phyloP scores from a whole-genome alignment of 176 grass and related monocot species.

The Lolium rigidum region DNA sequence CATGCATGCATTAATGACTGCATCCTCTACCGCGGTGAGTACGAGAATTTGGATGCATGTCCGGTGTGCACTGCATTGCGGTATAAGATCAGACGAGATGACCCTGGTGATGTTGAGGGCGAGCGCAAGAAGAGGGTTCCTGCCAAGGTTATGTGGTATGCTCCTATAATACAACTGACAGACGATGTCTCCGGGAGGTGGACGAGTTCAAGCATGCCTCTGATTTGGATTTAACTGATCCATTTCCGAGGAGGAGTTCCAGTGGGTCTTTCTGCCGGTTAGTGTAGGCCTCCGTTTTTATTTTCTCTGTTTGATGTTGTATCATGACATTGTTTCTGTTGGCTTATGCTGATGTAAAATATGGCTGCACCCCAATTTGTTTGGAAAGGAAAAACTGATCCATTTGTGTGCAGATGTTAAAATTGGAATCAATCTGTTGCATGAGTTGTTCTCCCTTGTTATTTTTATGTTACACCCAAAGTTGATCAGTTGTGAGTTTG shows the following conservation, averaged over 20 bases:
- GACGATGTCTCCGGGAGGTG: neutral
- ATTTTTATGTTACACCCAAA: neutral
- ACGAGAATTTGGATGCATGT: too few species aligned
- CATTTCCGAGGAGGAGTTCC: neutral
- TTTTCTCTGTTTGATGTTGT: neutral
- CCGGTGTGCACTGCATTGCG: too few species aligned
- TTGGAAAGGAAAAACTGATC: neutral
- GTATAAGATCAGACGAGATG: too few species aligned
- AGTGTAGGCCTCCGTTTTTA: neutral
- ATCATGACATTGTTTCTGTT: neutral
- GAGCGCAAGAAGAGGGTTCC: too few species aligned
- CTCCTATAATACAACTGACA: neutral
- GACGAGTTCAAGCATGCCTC: neutral
- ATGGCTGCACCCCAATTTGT: neutral
- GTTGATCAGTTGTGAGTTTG: neutral
- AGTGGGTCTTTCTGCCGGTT: neutral
- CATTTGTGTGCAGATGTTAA: neutral
- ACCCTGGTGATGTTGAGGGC: too few species aligned
- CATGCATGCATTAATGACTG: too few species aligned
- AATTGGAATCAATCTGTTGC: neutral
- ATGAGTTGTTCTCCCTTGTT: neutral
- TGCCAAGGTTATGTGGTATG: too few species aligned
- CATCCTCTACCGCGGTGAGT: too few species aligned
- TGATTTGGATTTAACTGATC: too few species aligned
- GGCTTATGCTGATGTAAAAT: neutral